phyloP scores from a whole-genome alignment of 768 basidiomycete genomes.

The Pilatotrama ljubarskyi region DNA sequence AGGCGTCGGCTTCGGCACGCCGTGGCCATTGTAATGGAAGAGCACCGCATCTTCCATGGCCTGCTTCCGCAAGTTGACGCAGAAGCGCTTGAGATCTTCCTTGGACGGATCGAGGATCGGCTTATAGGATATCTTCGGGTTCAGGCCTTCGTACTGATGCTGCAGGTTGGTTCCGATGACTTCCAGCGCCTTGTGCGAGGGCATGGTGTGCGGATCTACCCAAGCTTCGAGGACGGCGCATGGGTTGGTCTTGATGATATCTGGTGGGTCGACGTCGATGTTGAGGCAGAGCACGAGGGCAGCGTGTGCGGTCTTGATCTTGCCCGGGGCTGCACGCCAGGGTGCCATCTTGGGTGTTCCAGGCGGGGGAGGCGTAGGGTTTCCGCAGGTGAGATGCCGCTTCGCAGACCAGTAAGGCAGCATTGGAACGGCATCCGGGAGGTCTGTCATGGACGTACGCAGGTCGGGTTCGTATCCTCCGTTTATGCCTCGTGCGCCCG shows the following conservation, averaged over 20 bases:
- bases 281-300: slow-evolving; percentile 91
- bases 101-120: slow-evolving; percentile 93
- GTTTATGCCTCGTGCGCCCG: slow-evolving; percentile 23
- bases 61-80: slow-evolving; percentile 75
- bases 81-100: slow-evolving; percentile 89
- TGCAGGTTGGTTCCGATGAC: slow-evolving; percentile 91
- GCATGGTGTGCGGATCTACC: slow-evolving; percentile 94
- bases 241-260: slow-evolving; percentile 95
- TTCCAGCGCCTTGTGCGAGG: slow-evolving; percentile 90
- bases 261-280: slow-evolving; percentile 97
- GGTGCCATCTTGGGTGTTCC: slow-evolving; percentile 65
- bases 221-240: slow-evolving; percentile 95
- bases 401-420: slow-evolving; percentile 87
- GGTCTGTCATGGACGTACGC: slow-evolving; percentile 32
- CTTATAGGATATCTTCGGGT: slow-evolving; percentile 92
- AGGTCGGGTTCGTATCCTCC: slow-evolving; percentile 32
- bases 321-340: slow-evolving; percentile 83
- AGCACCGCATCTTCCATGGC: slow-evolving; percentile 93
- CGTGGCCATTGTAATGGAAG: slow-evolving; percentile 98
- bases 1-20: slow-evolving; percentile 93
- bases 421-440: slow-evolving; percentile 50
- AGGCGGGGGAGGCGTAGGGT: slow-evolving; percentile 70
- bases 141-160: slow-evolving; percentile 94
- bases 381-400: slow-evolving; percentile 88
- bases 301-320: slow-evolving; percentile 89